Evolutionary conservation across 1,139 yeast genomes (phyloP), one percentile per base, ranked within the genome.

Genomic region (Geotrichum histeridarum): DNA sequence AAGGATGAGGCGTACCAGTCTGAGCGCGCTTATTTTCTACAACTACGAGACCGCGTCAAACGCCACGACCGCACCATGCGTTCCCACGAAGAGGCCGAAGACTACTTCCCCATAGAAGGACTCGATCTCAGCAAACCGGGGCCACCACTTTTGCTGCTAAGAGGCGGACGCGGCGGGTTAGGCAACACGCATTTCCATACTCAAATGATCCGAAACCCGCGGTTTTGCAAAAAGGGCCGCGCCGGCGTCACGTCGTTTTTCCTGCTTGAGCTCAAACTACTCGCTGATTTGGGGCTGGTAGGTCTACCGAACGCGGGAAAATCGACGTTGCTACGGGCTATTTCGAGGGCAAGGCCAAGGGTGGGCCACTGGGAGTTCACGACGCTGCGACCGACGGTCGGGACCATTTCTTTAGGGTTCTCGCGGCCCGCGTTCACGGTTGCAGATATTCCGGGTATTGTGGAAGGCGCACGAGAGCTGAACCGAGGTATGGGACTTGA

Each of bases 291-390:
- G 57, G 99, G 98, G 0, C 74, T 93, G 9, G 96, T 93, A 22
- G 99, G 99, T 0, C 74, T 93, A 31, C 99, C 99, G 0, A 93
- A 93, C 69, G 97, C 98, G 4, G 99, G 99, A 1, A 93, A 93
- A 67, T 88, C 96, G 1, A 89, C 97, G 0, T 74, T 93, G 35
- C 71, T 93, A 49, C 74, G 95, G 54, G 91, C 95, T n/a, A 89
- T 93, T 18, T 88, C 96, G 0, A 79, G 82, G 56, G 98, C 99
- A 0, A 77, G 84, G 56, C 98, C 99, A 1, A 75, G 90, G 57
- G 89, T 93, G 11, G 99, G 98, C 0, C 95, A 90, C 68, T 93
- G 98, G 97, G 95, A 87, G 66, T 93, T 93, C 67, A 93, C 99
- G 0, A 93, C 99, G 0, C 73, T 93, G 55, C 89, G 84, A 60